These are phyloP conservation scores for Clonostachys chloroleuca DNA, from an alignment of 2,329 filamentous ascomycete genomes.

Conservation along the genomic window DNA sequence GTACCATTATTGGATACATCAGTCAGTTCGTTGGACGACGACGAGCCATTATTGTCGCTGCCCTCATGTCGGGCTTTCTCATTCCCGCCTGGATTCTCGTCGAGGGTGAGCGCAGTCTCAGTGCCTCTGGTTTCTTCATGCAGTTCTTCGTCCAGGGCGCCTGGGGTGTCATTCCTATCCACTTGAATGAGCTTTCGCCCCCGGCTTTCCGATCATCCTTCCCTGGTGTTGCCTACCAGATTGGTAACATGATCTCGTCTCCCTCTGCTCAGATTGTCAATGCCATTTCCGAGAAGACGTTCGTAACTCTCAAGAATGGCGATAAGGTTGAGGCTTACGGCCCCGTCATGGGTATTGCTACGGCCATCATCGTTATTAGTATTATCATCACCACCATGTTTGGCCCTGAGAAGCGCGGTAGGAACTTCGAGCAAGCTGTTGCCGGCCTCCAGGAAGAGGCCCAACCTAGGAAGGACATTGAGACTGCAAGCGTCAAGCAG, in stretches of 20 bases:
- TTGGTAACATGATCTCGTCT: slow-evolving; percentile 71
- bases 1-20: slow-evolving; percentile 67
- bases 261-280: slow-evolving; percentile 76
- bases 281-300: slow-evolving; percentile 60
- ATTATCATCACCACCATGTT: slow-evolving; percentile 65
- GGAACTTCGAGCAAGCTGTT: slow-evolving; percentile 61
- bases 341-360: slow-evolving; percentile 70
- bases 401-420: slow-evolving; percentile 70
- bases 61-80: slow-evolving; percentile 53
- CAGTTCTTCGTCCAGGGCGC: slow-evolving; percentile 65
- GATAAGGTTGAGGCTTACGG: slow-evolving; percentile 64
- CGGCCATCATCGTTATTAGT: slow-evolving; percentile 69
- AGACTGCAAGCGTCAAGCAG: too few species aligned
- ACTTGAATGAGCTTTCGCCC: slow-evolving; percentile 70
- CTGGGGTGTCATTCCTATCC: slow-evolving; percentile 67
- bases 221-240: slow-evolving; percentile 67
- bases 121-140: slow-evolving; percentile 63
- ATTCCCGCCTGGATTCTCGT: slow-evolving; percentile 71
- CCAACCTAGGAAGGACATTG: too few species aligned
- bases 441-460: slow-evolving; percentile 25
- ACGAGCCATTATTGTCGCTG: slow-evolving; percentile 58
- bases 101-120: slow-evolving; percentile 51
- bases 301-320: slow-evolving; percentile 49
- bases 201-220: slow-evolving; percentile 67
- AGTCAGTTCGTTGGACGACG: slow-evolving; percentile 74